Evolutionary conservation across 2,329 filamentous ascomycete species (phyloP).

Genomic region (Rugonectria rugulosa): DNA sequence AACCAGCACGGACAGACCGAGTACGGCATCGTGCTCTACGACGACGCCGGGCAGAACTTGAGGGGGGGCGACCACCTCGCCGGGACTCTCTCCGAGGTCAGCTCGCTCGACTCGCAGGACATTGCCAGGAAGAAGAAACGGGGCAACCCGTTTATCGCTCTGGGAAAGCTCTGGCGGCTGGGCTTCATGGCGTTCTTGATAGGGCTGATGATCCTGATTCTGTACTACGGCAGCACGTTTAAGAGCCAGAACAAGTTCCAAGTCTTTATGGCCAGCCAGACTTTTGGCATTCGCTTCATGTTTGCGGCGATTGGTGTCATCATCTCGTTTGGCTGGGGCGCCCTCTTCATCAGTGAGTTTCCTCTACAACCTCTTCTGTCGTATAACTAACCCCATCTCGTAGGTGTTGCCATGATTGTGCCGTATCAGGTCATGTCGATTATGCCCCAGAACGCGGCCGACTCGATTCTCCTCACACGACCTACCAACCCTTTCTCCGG

Average conservation of each 20-base stretch:
- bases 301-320: conserved; percentile 52
- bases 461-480: conserved; percentile 51
- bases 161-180: conserved; percentile 47
- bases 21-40: conserved; percentile 37
- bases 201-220: conserved; percentile 47
- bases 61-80: background rate
- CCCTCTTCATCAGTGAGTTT: conserved; percentile 46
- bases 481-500: conserved; percentile 56
- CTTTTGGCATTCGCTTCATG: conserved; percentile 54
- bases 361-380: background rate
- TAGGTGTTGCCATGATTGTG: conserved; percentile 54
- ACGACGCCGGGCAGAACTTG: conserved; percentile 27
- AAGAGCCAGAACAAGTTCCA: conserved; percentile 41
- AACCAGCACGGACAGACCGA: conserved; percentile 30
- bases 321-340: conserved; percentile 52
- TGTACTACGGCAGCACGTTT: conserved; percentile 49
- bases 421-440: conserved; percentile 52
- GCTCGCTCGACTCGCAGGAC: conserved; percentile 25
- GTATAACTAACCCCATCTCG: background rate
- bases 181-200: conserved; percentile 45
- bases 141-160: conserved; percentile 45
- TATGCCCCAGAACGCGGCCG: conserved; percentile 43
- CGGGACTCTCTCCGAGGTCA: conserved; percentile 21
- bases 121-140: conserved; percentile 3
- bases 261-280: conserved; percentile 50